Conservation (phyloP, 176 grass and related monocot species). For the Paspalum notatum region DNA sequence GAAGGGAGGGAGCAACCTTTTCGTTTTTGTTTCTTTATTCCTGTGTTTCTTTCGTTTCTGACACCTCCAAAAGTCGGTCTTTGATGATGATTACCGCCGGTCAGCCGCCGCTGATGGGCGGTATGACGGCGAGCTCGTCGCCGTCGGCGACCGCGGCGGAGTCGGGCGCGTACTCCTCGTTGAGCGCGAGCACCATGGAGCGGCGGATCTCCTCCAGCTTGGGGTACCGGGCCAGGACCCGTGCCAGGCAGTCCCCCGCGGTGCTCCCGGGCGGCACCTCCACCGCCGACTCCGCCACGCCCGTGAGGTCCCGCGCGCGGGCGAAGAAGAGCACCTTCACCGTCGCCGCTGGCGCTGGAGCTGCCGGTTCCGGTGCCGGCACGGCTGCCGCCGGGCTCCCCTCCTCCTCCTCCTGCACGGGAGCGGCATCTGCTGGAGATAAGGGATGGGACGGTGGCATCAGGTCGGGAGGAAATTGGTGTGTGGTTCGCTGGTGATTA, state of each 20-base stretch:
- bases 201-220: slow-evolving; percentile 81
- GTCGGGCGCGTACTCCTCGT: slow-evolving; percentile 81
- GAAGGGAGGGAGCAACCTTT: slow-evolving; percentile 18
- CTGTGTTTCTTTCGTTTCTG: neutral
- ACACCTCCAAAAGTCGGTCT: neutral
- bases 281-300: slow-evolving; percentile 48
- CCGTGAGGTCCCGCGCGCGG: slow-evolving; percentile 76
- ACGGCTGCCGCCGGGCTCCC: neutral
- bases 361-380: too few species aligned
- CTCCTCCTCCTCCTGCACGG: neutral
- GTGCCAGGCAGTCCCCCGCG: slow-evolving; percentile 60
- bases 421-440: slow-evolving; percentile 29
- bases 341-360: neutral
- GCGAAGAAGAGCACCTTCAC: slow-evolving; percentile 93
- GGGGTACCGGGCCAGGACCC: slow-evolving; percentile 61
- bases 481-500: neutral
- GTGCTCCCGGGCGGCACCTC: slow-evolving; percentile 68
- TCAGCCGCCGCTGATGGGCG: slow-evolving; percentile 87
- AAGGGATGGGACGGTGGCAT: neutral
- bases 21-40: neutral
- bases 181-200: slow-evolving; percentile 84
- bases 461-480: neutral
- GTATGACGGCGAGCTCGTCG: slow-evolving; percentile 90
- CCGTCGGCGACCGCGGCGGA: slow-evolving; percentile 56
- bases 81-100: too few species aligned